Evolutionary conservation across 192 early-diverging fungal genomes (phyloP).

Genomic region (Backusella luteola): DNA sequence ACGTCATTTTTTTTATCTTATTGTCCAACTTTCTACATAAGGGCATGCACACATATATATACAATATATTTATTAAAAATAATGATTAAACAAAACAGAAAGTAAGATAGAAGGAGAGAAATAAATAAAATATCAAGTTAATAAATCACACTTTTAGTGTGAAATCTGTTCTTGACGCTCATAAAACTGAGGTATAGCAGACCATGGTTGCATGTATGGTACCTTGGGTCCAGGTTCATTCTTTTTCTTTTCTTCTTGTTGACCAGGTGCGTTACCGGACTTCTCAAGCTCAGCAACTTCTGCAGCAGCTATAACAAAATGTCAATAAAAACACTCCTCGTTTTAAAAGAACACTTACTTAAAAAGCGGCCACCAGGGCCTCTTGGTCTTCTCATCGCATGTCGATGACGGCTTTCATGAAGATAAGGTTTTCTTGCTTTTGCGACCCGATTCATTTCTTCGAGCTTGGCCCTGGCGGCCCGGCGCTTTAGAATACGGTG

Average conservation of each 20-base stretch:
- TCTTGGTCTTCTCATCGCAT: conserved; percentile 95
- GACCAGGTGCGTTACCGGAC: conserved; percentile 19
- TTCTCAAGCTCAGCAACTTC: conserved; percentile 69
- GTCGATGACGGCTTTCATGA: conserved; percentile 95
- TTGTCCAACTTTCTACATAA: not conserved
- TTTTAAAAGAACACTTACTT: conserved; percentile 34
- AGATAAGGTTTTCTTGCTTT: conserved; percentile 89
- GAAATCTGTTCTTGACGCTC: not conserved
- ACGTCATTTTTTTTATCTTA: too few relatives aligned
- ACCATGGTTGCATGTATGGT: not conserved
- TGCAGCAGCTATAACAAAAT: conserved; percentile 46
- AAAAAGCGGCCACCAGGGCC: conserved; percentile 97
- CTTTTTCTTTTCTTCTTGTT: not conserved
- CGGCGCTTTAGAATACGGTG: conserved; percentile 94
- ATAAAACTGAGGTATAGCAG: conserved; percentile 1
- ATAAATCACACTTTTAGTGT: not conserved
- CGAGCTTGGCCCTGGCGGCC: conserved; percentile 81
- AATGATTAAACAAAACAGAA: not conserved
- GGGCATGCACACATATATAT: not conserved
- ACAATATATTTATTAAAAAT: not conserved
- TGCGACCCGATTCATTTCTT: conserved; percentile 71
- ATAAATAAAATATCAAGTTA: not conserved
- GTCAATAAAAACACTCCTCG: not conserved
- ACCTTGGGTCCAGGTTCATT: not conserved
- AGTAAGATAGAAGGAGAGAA: not conserved